Conservation (phyloP, 179 eudicot species). For the Dionaea muscipula region DNA sequence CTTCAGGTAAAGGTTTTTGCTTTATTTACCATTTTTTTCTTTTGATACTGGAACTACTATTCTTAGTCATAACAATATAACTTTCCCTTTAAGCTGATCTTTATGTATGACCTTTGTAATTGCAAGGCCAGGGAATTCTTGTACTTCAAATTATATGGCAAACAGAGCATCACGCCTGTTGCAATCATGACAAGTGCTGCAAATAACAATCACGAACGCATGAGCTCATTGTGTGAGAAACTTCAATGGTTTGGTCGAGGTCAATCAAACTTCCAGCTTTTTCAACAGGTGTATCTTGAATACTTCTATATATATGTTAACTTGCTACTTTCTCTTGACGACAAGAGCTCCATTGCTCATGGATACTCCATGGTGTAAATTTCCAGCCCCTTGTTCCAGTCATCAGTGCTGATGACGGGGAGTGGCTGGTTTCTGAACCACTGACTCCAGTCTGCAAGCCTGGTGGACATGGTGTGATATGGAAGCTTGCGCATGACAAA, state of each 20-base stretch:
- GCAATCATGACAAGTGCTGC: slow-evolving; percentile 83
- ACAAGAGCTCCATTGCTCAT: slow-evolving; percentile 6
- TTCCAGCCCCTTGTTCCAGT: slow-evolving; percentile 98
- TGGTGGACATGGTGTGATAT: slow-evolving; percentile 97
- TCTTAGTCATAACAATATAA: not conserved
- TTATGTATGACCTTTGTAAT: slow-evolving; percentile 5
- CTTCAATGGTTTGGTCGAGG: slow-evolving; percentile 93
- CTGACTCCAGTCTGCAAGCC: slow-evolving; percentile 86
- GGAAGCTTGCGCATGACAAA: slow-evolving; percentile 90
- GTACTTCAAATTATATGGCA: slow-evolving; percentile 79
- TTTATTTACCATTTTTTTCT: not conserved
- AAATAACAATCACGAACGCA: slow-evolving; percentile 67
- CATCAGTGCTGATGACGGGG: slow-evolving; percentile 77
- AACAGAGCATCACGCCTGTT: slow-evolving; percentile 89
- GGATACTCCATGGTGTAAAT: slow-evolving; percentile 19
- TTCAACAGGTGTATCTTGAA: slow-evolving; percentile 68
- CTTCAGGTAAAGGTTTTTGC: slow-evolving; percentile 53
- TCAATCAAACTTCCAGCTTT: slow-evolving; percentile 59
- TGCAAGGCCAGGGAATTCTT: slow-evolving; percentile 85
- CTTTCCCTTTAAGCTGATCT: not conserved
- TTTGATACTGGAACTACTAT: not conserved
- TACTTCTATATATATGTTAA: slow-evolving; percentile 5
- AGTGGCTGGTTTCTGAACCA: slow-evolving; percentile 70
- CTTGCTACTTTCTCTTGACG: slow-evolving; percentile 3
- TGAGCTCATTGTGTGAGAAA: slow-evolving; percentile 68